Base-by-base conservation (phyloP, 768 basidiomycete genomes). In the Astraeus odoratus region DNA sequence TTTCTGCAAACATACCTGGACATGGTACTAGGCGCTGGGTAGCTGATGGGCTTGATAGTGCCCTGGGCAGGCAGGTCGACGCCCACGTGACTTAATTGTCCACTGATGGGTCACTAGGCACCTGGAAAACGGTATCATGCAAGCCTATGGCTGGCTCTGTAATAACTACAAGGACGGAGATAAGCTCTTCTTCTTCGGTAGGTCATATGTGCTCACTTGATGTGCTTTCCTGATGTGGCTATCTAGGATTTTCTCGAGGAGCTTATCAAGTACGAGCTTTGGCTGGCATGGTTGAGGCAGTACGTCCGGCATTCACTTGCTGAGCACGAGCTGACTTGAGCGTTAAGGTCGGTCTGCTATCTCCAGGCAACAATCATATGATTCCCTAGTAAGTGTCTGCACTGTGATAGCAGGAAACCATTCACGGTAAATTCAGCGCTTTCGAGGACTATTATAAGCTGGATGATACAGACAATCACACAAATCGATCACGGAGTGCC, bases 201-300 rank as follows among this genome's bases (percentile, higher is more conserved):
- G 24, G 56, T 20, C n/a, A 23, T 3, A 5, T 20, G 22, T 26
- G 23, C 18, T n/a, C 20, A 5, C 12, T 7, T 27, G 35, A 16
- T 37, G 8, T 8, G 29, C 34, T 20, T 1, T 18, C 6, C 51
- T 53, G 18, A 59, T 23, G 8, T 39, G 4, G 15, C 7, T 23
- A 20, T 26, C 6, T 29, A 74, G 72, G 72, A 3, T 74, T 69
- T 49, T 73, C 73, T 2, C 69, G 73, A n/a, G 72, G 72, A 5
- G 73, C 70, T 13, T 75, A 71, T 48, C 72, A 73, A 52, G 69
- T 65, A 3, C 64, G 72, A 22, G 65, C 59, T 1, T 39, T 74
- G 31, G 68, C 72, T 2, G 72, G 58, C 18, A 74, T 74, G 72
- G 71, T 73, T 16, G 46, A 66, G n/a, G 59, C 46, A 43, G 73